A percentile compares a stretch with the other conserved stretches of the same genome.
phyloP scores from a whole-genome alignment of 257 asterid genomes.

The Buddleja alternifolia region DNA sequence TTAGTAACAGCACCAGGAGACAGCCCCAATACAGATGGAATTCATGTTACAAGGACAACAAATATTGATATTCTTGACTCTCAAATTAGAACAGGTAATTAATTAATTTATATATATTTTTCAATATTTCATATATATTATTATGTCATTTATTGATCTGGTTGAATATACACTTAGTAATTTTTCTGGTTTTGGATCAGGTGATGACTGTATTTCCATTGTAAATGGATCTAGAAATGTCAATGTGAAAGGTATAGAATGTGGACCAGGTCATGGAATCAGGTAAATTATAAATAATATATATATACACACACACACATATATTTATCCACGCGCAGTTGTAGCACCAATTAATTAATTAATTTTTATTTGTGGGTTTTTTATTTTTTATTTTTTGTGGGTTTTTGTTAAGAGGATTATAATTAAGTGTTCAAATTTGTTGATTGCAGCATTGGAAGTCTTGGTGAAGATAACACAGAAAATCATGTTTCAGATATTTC shows the following conservation, averaged over 20 bases:
- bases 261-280: slow-evolving; percentile 99
- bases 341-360: too few species aligned
- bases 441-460: slow-evolving; percentile 82
- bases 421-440: background rate
- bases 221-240: slow-evolving; percentile 73
- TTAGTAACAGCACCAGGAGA: slow-evolving; percentile 48
- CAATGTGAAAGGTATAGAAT: slow-evolving; percentile 51
- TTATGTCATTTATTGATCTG: too few species aligned
- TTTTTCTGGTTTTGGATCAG: slow-evolving; percentile 37
- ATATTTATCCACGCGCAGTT: too few species aligned
- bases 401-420: slow-evolving; percentile 2
- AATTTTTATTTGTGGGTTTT: too few species aligned
- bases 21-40: slow-evolving; percentile 75
- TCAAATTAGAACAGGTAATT: slow-evolving; percentile 50
- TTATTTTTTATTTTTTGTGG: background rate
- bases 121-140: too few species aligned
- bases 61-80: slow-evolving; percentile 44
- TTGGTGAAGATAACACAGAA: slow-evolving; percentile 68
- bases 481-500: slow-evolving; percentile 63
- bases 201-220: slow-evolving; percentile 92
- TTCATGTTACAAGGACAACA: slow-evolving; percentile 54
- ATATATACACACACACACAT: too few species aligned
- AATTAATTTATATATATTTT: too few species aligned
- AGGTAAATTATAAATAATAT: slow-evolving; percentile 49
- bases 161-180: background rate